Conservation (phyloP, 192 early-diverging fungal genomes). For the Entophlyctis luteolus region DNA sequence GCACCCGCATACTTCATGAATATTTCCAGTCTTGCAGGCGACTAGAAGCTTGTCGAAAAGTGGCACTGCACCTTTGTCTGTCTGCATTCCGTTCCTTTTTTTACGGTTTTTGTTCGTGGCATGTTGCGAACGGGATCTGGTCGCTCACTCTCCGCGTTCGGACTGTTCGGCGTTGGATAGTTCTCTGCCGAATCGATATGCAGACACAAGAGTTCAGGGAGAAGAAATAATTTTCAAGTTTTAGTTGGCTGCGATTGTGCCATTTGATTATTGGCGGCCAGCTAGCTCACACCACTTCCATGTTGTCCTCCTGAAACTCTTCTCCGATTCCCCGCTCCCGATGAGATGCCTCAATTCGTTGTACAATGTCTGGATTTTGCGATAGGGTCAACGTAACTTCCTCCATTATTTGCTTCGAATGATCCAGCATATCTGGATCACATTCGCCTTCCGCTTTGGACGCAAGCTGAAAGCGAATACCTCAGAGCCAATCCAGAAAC, state of each 20-base stretch:
- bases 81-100: too few species aligned
- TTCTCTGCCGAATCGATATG: too few species aligned
- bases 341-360: constrained; percentile 36
- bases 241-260: too few species aligned
- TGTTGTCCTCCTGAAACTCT: constrained; percentile 49
- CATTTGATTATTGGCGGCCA: too few species aligned
- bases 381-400: constrained; percentile 35
- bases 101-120: too few species aligned
- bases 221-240: too few species aligned
- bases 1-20: constrained; percentile 31
- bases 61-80: constrained; percentile 30
- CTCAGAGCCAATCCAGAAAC: not conserved
- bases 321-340: constrained; percentile 43
- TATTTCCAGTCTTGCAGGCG: constrained; percentile 40
- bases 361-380: constrained; percentile 51
- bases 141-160: too few species aligned
- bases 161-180: too few species aligned
- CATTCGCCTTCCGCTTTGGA: constrained; percentile 26
- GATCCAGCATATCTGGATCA: constrained; percentile 16
- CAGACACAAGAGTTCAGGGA: too few species aligned
- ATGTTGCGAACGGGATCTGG: too few species aligned
- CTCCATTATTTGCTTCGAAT: constrained; percentile 14
- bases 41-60: constrained; percentile 41
- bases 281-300: too few species aligned
- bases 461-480: not conserved